Evolutionary conservation across 352 stramenopile species (phyloP).

Genomic region (Phytopythium boreale): DNA sequence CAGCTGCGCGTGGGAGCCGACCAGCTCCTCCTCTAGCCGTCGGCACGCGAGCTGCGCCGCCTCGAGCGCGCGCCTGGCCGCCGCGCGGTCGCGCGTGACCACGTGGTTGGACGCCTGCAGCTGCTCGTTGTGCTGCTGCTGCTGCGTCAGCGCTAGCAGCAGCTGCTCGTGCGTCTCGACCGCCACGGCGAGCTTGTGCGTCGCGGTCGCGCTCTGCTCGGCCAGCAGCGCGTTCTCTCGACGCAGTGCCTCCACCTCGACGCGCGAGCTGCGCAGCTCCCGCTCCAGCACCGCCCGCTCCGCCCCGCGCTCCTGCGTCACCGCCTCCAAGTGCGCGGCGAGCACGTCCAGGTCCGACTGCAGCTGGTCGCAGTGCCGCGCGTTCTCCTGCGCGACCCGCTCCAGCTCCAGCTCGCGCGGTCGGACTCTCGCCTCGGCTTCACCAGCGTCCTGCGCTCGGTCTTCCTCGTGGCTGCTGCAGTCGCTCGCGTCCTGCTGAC

Average conservation of each 20-base stretch:
- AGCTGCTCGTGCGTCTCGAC: slow-evolving; percentile 52
- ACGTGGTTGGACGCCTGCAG: slow-evolving; percentile 20
- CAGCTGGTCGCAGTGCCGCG: slow-evolving; percentile 32
- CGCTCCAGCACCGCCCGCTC: slow-evolving; percentile 26
- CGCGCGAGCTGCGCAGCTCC: slow-evolving; percentile 30
- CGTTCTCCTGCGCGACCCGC: slow-evolving; percentile 11
- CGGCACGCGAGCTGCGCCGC: slow-evolving; percentile 46
- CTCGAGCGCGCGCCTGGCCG: slow-evolving; percentile 36
- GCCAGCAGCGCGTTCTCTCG: slow-evolving; percentile 24
- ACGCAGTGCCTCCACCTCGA: slow-evolving; percentile 48
- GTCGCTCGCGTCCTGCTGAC: slow-evolving; percentile 9
- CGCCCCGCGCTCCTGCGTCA: slow-evolving; percentile 23
- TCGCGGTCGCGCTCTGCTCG: slow-evolving; percentile 13
- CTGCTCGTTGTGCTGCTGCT: slow-evolving; percentile 37
- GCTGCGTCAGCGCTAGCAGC: slow-evolving; percentile 32
- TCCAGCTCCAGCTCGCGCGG: slow-evolving; percentile 1
- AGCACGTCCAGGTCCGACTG: slow-evolving; percentile 57
- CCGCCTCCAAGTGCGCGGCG: slow-evolving; percentile 41
- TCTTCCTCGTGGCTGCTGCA: slow-evolving; percentile 8
- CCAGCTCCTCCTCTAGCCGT: slow-evolving; percentile 48
- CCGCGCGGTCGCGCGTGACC: slow-evolving; percentile 26
- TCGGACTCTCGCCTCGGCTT: not conserved
- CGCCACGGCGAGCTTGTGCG: slow-evolving; percentile 15
- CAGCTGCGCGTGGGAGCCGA: slow-evolving; percentile 31
- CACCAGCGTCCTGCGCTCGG: not conserved